Conservation (phyloP, 1,284 basidiomycete genomes). For the Marasmius sp. region DNA sequence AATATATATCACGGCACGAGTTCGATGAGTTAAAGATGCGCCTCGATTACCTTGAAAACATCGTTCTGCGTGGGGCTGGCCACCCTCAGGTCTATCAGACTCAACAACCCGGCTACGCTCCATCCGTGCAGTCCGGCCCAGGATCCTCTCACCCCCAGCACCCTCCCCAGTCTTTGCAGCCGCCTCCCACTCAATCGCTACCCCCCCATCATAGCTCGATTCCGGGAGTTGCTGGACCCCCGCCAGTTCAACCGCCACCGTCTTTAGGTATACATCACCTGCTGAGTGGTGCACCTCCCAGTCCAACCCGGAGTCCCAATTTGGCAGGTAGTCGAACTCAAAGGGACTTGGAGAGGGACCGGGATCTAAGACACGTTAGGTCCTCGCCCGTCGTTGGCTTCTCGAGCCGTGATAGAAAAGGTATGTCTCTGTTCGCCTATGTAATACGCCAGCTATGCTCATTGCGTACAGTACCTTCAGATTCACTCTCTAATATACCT, state of each 20-base stretch:
- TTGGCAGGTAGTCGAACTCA: neutral
- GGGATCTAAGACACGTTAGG: neutral
- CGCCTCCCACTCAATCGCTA: neutral
- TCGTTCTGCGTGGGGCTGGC: conserved; percentile 10
- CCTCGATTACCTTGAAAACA: conserved; percentile 17
- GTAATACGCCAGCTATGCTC: no score
- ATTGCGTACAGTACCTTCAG: no score
- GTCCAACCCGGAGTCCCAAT: neutral
- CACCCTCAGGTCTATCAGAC: neutral
- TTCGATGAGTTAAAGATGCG: conserved; percentile 19
- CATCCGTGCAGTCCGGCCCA: neutral
- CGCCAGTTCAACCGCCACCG: neutral
- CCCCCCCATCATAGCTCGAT: neutral
- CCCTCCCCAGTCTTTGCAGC: neutral
- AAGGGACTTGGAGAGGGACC: neutral
- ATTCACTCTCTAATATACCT: neutral
- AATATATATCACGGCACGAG: conserved; percentile 21
- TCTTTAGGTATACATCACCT: neutral
- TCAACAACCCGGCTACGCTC: neutral
- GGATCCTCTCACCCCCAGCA: neutral
- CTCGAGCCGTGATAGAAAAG: no score
- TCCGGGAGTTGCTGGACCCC: neutral
- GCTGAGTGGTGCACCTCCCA: neutral
- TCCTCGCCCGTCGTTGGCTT: neutral
- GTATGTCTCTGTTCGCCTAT: no score